Conservation (phyloP, 495 filamentous ascomycete species). For the Annulohypoxylon nitens region DNA sequence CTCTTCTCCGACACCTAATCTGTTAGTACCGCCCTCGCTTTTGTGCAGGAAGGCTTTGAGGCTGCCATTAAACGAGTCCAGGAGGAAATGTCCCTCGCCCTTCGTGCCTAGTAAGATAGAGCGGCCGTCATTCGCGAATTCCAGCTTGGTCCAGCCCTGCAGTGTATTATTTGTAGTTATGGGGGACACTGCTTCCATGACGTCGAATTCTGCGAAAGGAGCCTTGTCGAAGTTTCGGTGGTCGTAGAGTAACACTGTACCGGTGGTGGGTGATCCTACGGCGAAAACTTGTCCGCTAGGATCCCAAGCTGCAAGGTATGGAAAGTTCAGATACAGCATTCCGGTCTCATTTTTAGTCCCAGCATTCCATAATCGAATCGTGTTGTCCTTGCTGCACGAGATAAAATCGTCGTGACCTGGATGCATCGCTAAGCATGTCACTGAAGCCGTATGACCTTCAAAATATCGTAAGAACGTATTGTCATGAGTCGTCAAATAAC, state of each 20-base stretch:
- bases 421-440: constrained; percentile 81
- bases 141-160: constrained; percentile 83
- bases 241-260: constrained; percentile 89
- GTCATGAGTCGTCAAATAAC: constrained; percentile 93
- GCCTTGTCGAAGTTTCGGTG: constrained; percentile 90
- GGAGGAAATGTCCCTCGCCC: constrained; percentile 82
- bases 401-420: constrained; percentile 89
- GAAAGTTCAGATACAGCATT: constrained; percentile 78
- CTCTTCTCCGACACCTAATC: constrained; percentile 64
- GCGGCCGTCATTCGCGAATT: constrained; percentile 96
- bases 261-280: constrained; percentile 82
- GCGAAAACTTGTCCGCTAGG: constrained; percentile 91
- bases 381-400: constrained; percentile 89
- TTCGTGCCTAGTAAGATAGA: constrained; percentile 84
- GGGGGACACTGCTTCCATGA: constrained; percentile 61
- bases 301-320: constrained; percentile 89
- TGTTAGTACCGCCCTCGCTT: constrained; percentile 57
- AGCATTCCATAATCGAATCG: constrained; percentile 88
- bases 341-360: constrained; percentile 79
- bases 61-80: constrained; percentile 88
- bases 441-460: constrained; percentile 82
- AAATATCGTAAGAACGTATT: constrained; percentile 97
- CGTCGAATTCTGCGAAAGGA: constrained; percentile 88
- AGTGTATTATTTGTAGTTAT: constrained; percentile 55
- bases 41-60: constrained; percentile 74